Percentiles rank a stretch among this genome's conserved stretches.
These are phyloP conservation scores for Haplosporangium sp. DNA, from an alignment of 371 early-diverging fungal species.

Conservation along the genomic window DNA sequence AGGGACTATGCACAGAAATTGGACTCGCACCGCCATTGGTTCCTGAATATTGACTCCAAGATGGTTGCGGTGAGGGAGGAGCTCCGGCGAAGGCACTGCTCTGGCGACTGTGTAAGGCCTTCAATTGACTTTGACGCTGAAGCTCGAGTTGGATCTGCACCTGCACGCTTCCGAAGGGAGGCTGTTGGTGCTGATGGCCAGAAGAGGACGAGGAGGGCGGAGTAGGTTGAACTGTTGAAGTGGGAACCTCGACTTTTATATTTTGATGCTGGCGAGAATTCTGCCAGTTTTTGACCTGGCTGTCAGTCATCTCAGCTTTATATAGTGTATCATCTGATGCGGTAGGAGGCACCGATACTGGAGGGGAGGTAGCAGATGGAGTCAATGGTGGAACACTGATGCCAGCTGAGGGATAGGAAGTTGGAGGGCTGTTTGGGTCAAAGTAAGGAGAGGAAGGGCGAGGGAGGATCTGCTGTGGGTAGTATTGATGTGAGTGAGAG, in stretches of 20 bases:
- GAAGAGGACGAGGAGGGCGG: slow-evolving; percentile 5
- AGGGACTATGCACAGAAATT: slow-evolving; percentile 9
- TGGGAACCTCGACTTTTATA: slow-evolving; percentile 42
- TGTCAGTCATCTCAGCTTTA: slow-evolving; percentile 47
- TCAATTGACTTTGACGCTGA: slow-evolving; percentile 34
- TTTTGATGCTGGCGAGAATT: slow-evolving; percentile 19
- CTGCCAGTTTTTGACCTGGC: slow-evolving; percentile 28
- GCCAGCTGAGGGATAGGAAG: neutral
- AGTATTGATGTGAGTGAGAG: slow-evolving; percentile 5
- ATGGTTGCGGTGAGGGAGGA: slow-evolving; percentile 22
- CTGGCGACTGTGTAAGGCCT: slow-evolving; percentile 35
- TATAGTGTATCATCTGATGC: slow-evolving; percentile 1
- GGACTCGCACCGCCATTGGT: slow-evolving; percentile 4
- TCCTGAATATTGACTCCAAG: slow-evolving; percentile 7
- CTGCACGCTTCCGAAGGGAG: slow-evolving; percentile 16
- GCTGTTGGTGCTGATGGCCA: neutral
- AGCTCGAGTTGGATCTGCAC: slow-evolving; percentile 31
- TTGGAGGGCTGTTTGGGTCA: neutral
- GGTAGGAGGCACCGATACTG: neutral
- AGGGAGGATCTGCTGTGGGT: slow-evolving; percentile 1
- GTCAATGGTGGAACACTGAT: neutral
- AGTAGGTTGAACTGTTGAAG: slow-evolving; percentile 6
- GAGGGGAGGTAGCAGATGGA: neutral
- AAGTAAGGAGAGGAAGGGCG: slow-evolving; percentile 8
- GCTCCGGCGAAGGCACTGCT: slow-evolving; percentile 7